Evolutionary conservation across 192 early-diverging fungal species (phyloP).

Genomic region (Coemansia sp.): DNA sequence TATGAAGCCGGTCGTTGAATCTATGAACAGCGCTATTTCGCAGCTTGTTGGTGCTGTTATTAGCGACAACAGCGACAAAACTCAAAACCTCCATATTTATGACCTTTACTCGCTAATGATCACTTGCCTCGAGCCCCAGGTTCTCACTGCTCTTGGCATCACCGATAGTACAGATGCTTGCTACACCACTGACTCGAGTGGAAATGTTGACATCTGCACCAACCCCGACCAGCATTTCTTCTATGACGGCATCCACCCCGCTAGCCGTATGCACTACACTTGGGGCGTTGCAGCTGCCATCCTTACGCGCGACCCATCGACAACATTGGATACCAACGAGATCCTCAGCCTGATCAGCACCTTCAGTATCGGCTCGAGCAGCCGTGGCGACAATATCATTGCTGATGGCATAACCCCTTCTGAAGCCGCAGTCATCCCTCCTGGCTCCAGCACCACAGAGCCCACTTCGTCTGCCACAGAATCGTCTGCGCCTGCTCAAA

Average conservation of each 20-base stretch:
- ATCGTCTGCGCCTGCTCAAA: neutral
- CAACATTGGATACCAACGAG: conserved; percentile 21
- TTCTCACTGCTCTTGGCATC: conserved; percentile 27
- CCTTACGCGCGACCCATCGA: conserved; percentile 28
- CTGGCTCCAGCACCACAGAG: conserved; percentile 3
- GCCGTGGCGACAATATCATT: conserved; percentile 41
- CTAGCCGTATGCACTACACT: conserved; percentile 51
- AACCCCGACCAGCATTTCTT: conserved; percentile 51
- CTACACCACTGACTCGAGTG: conserved; percentile 17
- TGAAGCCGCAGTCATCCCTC: conserved; percentile 9
- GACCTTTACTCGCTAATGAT: conserved; percentile 33
- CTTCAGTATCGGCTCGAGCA: conserved; percentile 33
- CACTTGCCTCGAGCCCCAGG: conserved; percentile 22
- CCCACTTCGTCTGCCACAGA: neutral
- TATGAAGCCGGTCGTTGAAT: conserved; percentile 13
- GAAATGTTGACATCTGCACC: conserved; percentile 20
- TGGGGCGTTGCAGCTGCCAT: conserved; percentile 42
- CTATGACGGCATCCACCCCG: conserved; percentile 43
- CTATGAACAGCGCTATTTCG: conserved; percentile 28
- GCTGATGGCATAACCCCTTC: conserved; percentile 14
- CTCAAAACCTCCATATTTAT: conserved; percentile 24
- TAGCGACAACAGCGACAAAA: conserved; percentile 5
- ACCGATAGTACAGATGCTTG: conserved; percentile 33
- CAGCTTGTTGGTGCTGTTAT: conserved; percentile 9
- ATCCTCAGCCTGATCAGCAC: conserved; percentile 13